phyloP scores from a whole-genome alignment of 768 basidiomycete genomes.

The Candolleomyces aberdarensis region DNA sequence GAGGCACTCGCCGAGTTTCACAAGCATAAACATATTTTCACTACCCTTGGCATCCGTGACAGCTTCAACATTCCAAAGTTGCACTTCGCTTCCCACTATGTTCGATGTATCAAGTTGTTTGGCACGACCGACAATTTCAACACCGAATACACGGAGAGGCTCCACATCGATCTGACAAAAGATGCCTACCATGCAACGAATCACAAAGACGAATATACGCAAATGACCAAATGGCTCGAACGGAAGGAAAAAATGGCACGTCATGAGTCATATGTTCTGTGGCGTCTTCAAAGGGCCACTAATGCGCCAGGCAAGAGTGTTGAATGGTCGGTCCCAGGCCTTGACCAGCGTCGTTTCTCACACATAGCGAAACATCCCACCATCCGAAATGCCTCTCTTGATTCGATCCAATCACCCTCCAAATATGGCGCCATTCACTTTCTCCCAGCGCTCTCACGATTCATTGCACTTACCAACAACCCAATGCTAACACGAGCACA shows the following conservation, averaged over 20 bases:
- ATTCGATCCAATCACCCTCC: slow-evolving; percentile 23
- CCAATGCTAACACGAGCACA: slow-evolving; percentile 15
- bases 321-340: neutral
- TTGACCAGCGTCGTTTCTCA: neutral
- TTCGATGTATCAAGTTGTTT: slow-evolving; percentile 20
- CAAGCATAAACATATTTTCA: slow-evolving; percentile 31
- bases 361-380: neutral
- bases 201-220: slow-evolving; percentile 29
- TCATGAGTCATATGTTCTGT: slow-evolving; percentile 4
- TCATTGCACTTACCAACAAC: slow-evolving; percentile 14
- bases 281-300: too few species aligned
- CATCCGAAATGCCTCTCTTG: neutral
- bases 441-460: slow-evolving; percentile 22
- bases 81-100: slow-evolving; percentile 34
- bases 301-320: neutral
- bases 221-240: slow-evolving; percentile 38
- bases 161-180: slow-evolving; percentile 41
- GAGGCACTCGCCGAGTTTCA: slow-evolving; percentile 31
- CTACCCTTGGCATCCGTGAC: slow-evolving; percentile 27
- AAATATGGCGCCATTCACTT: slow-evolving; percentile 18
- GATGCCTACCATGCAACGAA: slow-evolving; percentile 33
- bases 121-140: slow-evolving; percentile 39
- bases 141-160: slow-evolving; percentile 35
- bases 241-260: slow-evolving; percentile 7
- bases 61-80: slow-evolving; percentile 44